Conservation (phyloP, 805 yeast species). For the Yarrowia sp. region DNA sequence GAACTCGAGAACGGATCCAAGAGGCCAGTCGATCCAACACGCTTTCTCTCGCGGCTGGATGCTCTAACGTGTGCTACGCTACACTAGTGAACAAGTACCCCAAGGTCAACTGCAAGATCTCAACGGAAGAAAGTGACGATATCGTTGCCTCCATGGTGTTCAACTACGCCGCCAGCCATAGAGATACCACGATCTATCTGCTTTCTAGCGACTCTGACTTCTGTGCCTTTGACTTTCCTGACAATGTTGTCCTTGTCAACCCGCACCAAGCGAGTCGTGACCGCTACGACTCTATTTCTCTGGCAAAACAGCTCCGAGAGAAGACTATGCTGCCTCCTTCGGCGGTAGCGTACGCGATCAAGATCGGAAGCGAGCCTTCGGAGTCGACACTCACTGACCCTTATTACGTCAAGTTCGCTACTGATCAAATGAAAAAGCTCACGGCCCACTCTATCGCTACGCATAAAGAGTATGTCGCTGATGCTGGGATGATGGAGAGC, state of each 20-base stretch:
- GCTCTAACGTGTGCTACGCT: not conserved
- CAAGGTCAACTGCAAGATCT: not conserved
- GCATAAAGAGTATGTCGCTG: not conserved
- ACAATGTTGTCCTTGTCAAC: not conserved
- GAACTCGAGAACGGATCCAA: not conserved
- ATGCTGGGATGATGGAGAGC: not conserved
- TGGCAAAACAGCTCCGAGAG: too few relatives aligned
- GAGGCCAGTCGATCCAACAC: not conserved
- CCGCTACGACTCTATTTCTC: too few relatives aligned
- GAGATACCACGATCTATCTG: not conserved
- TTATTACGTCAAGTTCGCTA: too few relatives aligned
- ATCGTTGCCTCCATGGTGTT: not conserved
- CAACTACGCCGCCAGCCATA: not conserved
- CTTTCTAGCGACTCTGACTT: not conserved
- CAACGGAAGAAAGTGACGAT: not conserved
- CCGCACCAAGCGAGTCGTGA: not conserved
- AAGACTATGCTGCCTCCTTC: too few relatives aligned
- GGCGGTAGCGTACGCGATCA: too few relatives aligned
- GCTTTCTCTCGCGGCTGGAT: not conserved
- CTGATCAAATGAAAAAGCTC: too few relatives aligned
- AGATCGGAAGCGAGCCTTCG: too few relatives aligned
- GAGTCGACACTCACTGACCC: too few relatives aligned
- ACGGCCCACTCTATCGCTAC: not conserved
- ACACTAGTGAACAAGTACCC: not conserved
- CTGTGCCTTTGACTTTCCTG: not conserved